A percentile compares a stretch with the other conserved stretches of the same genome.
Conservation (phyloP, 176 grass and related monocot genomes). For the Ananas comosus region DNA sequence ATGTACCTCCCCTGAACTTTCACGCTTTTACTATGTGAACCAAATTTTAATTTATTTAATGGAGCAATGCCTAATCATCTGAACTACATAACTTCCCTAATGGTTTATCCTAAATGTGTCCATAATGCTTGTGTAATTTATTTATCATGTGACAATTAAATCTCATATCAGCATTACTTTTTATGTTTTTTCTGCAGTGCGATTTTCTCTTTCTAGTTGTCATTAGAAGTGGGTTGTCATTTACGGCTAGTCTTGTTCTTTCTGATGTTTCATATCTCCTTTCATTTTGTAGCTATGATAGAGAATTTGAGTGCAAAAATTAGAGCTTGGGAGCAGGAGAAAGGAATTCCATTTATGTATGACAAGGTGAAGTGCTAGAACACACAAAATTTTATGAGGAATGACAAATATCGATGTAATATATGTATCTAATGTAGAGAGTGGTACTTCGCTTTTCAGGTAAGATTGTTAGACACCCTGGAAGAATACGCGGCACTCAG, state of each 20-base stretch:
- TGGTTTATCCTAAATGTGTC: too few relatives aligned
- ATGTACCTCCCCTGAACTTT: too few relatives aligned
- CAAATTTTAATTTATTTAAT: too few relatives aligned
- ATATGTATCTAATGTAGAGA: conserved; percentile 10
- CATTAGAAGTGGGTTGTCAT: too few relatives aligned
- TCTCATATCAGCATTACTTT: too few relatives aligned
- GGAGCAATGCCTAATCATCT: too few relatives aligned
- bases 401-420: background rate
- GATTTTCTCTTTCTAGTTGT: too few relatives aligned
- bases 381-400: conserved; percentile 2
- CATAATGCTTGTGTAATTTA: too few relatives aligned
- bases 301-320: conserved; percentile 70
- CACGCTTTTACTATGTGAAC: too few relatives aligned
- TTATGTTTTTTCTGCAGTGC: too few relatives aligned
- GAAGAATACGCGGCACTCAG: conserved; percentile 51
- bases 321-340: conserved; percentile 74
- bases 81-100: too few relatives aligned
- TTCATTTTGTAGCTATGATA: conserved; percentile 48
- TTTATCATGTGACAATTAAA: too few relatives aligned
- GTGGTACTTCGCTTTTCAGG: conserved; percentile 26
- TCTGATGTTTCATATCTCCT: background rate
- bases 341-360: conserved; percentile 64
- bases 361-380: conserved; percentile 39
- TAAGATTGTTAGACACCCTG: conserved; percentile 49
- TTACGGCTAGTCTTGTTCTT: background rate